Evolutionary conservation across 2,329 filamentous ascomycete species (phyloP).

Genomic region (Calonectria pseudoturangicola): DNA sequence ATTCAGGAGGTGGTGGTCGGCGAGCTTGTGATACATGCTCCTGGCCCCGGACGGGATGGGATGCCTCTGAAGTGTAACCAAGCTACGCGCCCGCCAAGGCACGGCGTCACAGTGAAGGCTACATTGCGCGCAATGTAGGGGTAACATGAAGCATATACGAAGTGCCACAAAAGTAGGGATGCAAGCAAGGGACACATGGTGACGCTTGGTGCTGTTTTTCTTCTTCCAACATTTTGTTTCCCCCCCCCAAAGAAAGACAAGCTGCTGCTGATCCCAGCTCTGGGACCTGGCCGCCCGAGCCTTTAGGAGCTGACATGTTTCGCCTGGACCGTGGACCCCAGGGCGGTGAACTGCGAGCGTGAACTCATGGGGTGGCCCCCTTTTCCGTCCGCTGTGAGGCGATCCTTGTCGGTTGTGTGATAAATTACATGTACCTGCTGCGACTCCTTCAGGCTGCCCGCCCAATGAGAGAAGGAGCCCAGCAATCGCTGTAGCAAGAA

Average conservation of each 20-base stretch:
- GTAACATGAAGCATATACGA: slow-evolving; percentile 1
- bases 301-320: slow-evolving; percentile 25
- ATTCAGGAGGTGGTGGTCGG: slow-evolving; percentile 28
- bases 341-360: slow-evolving; percentile 42
- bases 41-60: background rate
- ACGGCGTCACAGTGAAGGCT: background rate
- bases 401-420: slow-evolving; percentile 48
- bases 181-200: slow-evolving; percentile 17
- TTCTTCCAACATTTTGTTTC: background rate
- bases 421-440: slow-evolving; percentile 53
- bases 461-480: slow-evolving; percentile 45
- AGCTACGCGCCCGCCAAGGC: background rate
- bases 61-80: slow-evolving; percentile 5
- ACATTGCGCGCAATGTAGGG: slow-evolving; percentile 14
- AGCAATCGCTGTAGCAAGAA: background rate
- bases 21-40: slow-evolving; percentile 5
- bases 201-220: background rate
- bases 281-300: slow-evolving; percentile 13
- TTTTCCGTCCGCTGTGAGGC: slow-evolving; percentile 45
- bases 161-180: slow-evolving; percentile 10
- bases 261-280: slow-evolving; percentile 27
- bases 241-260: background rate
- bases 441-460: slow-evolving; percentile 46
- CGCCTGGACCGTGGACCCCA: slow-evolving; percentile 35
- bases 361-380: slow-evolving; percentile 49